Conservation (phyloP, 345 rosid genomes). For the Aquilaria yunnanensis region DNA sequence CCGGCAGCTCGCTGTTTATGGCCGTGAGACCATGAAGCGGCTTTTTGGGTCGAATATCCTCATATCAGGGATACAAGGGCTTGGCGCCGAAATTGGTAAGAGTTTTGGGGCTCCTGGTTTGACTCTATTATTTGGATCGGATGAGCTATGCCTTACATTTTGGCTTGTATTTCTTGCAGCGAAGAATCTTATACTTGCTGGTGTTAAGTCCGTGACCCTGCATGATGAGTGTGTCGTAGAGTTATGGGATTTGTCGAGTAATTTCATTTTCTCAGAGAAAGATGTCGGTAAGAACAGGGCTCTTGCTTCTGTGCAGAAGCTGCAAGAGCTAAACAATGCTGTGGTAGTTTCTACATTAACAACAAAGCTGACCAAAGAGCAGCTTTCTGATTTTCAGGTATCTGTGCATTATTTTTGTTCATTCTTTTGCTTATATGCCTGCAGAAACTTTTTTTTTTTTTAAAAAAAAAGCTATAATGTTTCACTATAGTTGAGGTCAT, state of each 20-base stretch:
- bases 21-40: conserved; percentile 96
- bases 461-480: no score
- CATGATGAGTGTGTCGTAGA: conserved; percentile 84
- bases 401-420: background rate
- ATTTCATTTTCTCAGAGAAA: conserved; percentile 74
- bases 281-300: conserved; percentile 95
- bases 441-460: background rate
- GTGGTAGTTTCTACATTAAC: conserved; percentile 71
- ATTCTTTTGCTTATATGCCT: background rate
- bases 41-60: conserved; percentile 90
- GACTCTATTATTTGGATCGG: background rate
- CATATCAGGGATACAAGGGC: conserved; percentile 90
- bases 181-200: conserved; percentile 93
- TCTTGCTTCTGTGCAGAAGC: conserved; percentile 85
- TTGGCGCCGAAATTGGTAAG: conserved; percentile 95
- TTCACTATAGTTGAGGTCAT: no score
- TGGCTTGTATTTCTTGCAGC: conserved; percentile 39
- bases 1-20: conserved; percentile 98
- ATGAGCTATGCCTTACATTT: background rate
- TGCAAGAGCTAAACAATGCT: conserved; percentile 94
- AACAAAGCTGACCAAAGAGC: conserved; percentile 57
- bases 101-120: background rate
- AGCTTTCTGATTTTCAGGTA: conserved; percentile 88
- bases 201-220: conserved; percentile 95
- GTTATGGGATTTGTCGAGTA: conserved; percentile 90